Conservation (phyloP, 2,329 filamentous ascomycete species). For the Westerdykella sp. region DNA sequence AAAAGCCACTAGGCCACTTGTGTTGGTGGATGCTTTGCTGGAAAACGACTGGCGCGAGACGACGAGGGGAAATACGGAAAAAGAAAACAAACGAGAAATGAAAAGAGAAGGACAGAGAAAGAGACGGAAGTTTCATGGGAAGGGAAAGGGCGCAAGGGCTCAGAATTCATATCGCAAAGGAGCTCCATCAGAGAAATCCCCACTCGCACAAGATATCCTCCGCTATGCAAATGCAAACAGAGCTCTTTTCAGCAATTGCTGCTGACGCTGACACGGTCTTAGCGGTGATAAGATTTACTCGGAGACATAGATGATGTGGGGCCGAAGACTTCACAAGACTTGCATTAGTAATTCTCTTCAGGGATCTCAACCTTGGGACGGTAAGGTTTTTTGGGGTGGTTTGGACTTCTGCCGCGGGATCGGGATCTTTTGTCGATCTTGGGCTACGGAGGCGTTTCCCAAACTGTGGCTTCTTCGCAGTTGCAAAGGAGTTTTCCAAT, state of each 20-base stretch:
- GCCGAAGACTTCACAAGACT: constrained; percentile 5
- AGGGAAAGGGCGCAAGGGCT: too few relatives aligned
- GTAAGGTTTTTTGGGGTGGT: too few relatives aligned
- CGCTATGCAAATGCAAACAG: too few relatives aligned
- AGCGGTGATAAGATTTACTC: neutral
- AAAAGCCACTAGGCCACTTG: too few relatives aligned
- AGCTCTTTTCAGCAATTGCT: constrained; percentile 7
- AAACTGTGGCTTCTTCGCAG: too few relatives aligned
- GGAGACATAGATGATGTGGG: constrained; percentile 2
- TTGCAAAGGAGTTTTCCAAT: too few relatives aligned
- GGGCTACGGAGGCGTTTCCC: neutral
- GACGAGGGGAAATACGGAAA: neutral
- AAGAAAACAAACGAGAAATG: constrained; percentile 1
- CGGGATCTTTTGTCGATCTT: neutral
- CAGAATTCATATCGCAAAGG: too few relatives aligned
- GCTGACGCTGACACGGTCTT: constrained; percentile 1
- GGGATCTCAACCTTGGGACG: neutral
- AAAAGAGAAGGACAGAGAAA: neutral
- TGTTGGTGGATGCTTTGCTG: too few relatives aligned
- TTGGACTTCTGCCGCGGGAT: neutral
- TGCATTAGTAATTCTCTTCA: constrained; percentile 2
- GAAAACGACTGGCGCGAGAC: too few relatives aligned
- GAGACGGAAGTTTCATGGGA: neutral
- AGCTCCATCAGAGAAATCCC: too few relatives aligned
- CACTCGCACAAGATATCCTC: too few relatives aligned